phyloP scores from a whole-genome alignment of 1,284 basidiomycete species.

The Mycosarcoma mackinlayi region DNA sequence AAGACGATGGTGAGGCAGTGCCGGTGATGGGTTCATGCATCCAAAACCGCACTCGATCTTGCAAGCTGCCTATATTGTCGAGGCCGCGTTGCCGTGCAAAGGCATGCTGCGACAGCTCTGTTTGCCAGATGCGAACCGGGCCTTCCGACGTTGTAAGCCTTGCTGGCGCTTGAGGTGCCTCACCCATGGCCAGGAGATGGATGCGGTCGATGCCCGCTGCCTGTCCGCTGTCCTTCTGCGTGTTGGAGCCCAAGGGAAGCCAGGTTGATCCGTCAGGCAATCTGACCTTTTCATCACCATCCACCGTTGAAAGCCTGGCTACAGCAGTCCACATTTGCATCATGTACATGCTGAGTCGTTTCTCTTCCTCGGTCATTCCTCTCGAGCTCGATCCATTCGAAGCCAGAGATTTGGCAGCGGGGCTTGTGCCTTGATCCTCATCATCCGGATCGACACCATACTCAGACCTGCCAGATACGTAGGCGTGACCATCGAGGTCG shows the following conservation, averaged over 20 bases:
- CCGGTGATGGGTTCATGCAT: slow-evolving; percentile 32
- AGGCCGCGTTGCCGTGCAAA: slow-evolving; percentile 13
- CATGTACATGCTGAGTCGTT: slow-evolving; percentile 31
- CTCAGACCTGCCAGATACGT: slow-evolving; percentile 3
- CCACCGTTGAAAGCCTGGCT: slow-evolving; percentile 6
- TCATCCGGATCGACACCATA: slow-evolving; percentile 35
- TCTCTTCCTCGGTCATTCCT: slow-evolving; percentile 29
- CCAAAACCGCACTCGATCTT: slow-evolving; percentile 38
- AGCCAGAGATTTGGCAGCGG: background rate
- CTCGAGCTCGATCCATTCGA: background rate
- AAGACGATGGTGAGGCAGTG: slow-evolving; percentile 13
- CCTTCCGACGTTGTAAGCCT: background rate
- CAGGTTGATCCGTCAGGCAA: slow-evolving; percentile 24
- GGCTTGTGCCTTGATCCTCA: background rate
- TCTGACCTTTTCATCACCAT: background rate
- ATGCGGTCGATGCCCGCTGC: slow-evolving; percentile 1
- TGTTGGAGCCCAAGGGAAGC: slow-evolving; percentile 5
- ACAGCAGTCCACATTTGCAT: slow-evolving; percentile 41
- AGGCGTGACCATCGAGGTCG: slow-evolving; percentile 11
- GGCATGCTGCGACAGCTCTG: slow-evolving; percentile 22
- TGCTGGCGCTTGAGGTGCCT: slow-evolving; percentile 25
- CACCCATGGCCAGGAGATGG: slow-evolving; percentile 25
- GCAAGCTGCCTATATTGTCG: slow-evolving; percentile 3
- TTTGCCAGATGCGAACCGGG: slow-evolving; percentile 21
- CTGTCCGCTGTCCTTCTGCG: too few relatives aligned